phyloP scores from a whole-genome alignment of 495 filamentous ascomycete genomes.

The Friedmanniomyces simplex region DNA sequence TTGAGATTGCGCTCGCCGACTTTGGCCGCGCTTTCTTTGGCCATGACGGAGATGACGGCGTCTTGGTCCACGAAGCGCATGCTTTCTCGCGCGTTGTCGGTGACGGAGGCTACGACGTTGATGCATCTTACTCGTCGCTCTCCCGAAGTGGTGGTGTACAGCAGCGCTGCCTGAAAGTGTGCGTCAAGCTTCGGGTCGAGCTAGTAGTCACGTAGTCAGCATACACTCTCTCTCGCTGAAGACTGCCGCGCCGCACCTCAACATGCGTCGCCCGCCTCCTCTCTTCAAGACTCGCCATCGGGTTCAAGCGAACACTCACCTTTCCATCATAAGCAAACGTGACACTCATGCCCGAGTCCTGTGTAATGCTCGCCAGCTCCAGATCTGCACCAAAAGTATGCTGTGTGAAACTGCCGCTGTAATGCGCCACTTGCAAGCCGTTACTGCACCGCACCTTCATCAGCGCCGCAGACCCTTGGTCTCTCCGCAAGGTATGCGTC shows the following conservation, averaged over 20 bases:
- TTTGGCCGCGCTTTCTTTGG: constrained; percentile 84
- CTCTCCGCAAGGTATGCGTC: constrained; percentile 74
- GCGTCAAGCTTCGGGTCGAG: constrained; percentile 91
- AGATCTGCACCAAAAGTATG: constrained; percentile 91
- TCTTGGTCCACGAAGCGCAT: constrained; percentile 95
- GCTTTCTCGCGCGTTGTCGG: constrained; percentile 67
- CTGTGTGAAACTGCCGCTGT: constrained; percentile 93
- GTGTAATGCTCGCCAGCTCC: constrained; percentile 85
- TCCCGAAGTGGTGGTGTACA: constrained; percentile 87
- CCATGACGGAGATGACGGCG: constrained; percentile 73
- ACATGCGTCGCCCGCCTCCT: constrained; percentile 14
- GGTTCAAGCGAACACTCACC: constrained; percentile 18
- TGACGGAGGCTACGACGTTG: constrained; percentile 87
- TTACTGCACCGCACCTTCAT: constrained; percentile 99
- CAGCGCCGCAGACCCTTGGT: constrained; percentile 90
- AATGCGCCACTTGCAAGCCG: constrained; percentile 84
- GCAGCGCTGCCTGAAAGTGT: constrained; percentile 90
- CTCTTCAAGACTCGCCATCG: constrained; percentile 4
- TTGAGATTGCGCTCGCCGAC: constrained; percentile 73
- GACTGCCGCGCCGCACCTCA: constrained; percentile 10
- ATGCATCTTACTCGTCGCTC: constrained; percentile 85
- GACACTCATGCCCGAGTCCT: constrained; percentile 85
- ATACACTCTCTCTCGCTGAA: not conserved
- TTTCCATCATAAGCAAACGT: constrained; percentile 96
- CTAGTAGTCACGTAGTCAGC: constrained; percentile 7